Conservation (phyloP, 129 eudicot genomes). For the Escallonia herrerae region DNA sequence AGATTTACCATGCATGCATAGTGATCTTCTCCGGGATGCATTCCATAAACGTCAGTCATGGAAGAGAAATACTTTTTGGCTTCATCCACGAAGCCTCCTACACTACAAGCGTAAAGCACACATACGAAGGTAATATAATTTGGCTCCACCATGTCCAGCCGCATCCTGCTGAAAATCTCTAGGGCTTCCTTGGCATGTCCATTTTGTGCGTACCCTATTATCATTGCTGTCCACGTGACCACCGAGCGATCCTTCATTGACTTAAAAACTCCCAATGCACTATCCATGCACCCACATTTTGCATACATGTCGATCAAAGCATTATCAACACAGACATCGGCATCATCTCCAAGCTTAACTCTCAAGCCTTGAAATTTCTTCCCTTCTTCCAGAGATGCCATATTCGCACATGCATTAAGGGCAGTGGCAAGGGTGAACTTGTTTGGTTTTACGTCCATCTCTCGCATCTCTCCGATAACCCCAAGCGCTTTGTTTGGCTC, state of each 20-base stretch:
- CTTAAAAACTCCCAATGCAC: slow-evolving; percentile 28
- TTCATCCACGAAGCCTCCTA: slow-evolving; percentile 30
- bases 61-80: slow-evolving; percentile 21
- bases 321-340: slow-evolving; percentile 24
- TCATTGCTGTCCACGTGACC: slow-evolving; percentile 51
- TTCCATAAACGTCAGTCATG: slow-evolving; percentile 28
- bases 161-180: slow-evolving; percentile 33
- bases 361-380: slow-evolving; percentile 23
- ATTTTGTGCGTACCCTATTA: slow-evolving; percentile 45
- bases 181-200: slow-evolving; percentile 35
- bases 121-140: slow-evolving; percentile 38
- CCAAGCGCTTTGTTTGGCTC: slow-evolving; percentile 26
- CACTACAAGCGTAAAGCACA: slow-evolving; percentile 38
- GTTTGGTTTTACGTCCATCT: slow-evolving; percentile 30
- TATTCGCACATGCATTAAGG: slow-evolving; percentile 31
- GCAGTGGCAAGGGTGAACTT: slow-evolving; percentile 39
- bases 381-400: slow-evolving; percentile 34
- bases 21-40: slow-evolving; percentile 32
- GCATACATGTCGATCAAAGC: slow-evolving; percentile 47
- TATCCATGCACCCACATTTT: slow-evolving; percentile 33
- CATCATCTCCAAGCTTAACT: slow-evolving; percentile 18
- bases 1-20: slow-evolving; percentile 48
- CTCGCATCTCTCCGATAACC: slow-evolving; percentile 31
- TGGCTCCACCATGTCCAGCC: slow-evolving; percentile 16
- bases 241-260: slow-evolving; percentile 24